Evolutionary conservation across 2,329 filamentous ascomycete species (phyloP), one percentile per base, ranked within the genome.

Genomic region (Epichloe baconii): DNA sequence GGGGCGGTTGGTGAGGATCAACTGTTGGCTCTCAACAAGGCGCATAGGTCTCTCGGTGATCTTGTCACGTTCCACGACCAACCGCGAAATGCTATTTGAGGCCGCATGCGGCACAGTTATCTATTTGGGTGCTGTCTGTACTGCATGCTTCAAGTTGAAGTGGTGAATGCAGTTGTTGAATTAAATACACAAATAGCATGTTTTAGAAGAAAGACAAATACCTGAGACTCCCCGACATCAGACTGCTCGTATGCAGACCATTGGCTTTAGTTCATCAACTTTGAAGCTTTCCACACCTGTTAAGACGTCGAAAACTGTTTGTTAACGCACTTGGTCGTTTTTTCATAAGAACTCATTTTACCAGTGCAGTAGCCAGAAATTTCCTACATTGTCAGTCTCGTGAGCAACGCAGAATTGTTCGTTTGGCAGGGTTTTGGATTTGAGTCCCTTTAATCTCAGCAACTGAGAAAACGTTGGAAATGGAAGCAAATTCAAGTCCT

Each of bases 21-120:
- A 42, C 42, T 46, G 35, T 52, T 54, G 56, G 56, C 54, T 48
- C 55, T 48, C 44, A 35, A 43, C 17, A 12, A 31, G 21, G 21
- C 44, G 49, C 40, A 50, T 40, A 48, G 53, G 35, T 42, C 54
- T 37, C 55, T 51, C 48, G 35, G 50, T 51, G 55, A 42, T 51
- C 57, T 48, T 37, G 41, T 46, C 50, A 26, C 41, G 51, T 37
- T 35, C 49, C 53, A 55, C 50, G 47, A 47, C 52, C 47, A 47
- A 40, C 40, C 48, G 46, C 19, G 44, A 47, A 37, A 35, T 48
- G 48, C 26, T 44, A 51, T 58, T 59, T 54, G 55, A 56, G 47
- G 52, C 53, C 52, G 55, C 44, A 57, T 56, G 54, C 49, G 56
- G 56, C 57, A 53, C 21, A 42, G 44, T 35, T 40, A 17, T 41